Evolutionary conservation across 345 rosid species (phyloP), one percentile per base, ranked within the genome.

Genomic region (Eucalyptus sp.): DNA sequence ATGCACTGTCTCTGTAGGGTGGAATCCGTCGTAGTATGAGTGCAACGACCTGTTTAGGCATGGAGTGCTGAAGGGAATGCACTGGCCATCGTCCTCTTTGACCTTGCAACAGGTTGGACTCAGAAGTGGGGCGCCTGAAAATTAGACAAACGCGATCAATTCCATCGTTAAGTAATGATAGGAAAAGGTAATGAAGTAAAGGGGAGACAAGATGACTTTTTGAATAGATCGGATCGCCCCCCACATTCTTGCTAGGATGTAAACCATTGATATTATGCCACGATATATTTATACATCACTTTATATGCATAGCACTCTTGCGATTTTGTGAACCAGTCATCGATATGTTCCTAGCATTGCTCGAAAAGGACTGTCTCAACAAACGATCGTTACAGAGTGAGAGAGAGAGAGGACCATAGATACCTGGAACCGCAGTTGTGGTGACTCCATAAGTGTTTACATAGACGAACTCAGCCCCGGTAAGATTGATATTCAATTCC

Each of bases 21-120:
- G 97, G 46, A 90, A 92, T 86, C 93, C 93, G 60, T 95, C 98
- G 95, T 95, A 95, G 87, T 92, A 94, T 24, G 89, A 87, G 86
- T 90, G 90, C 41, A 44, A 22, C 71, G 58, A 66, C 89, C 96
- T 89, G 88, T 92, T 43, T 27, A 86, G 60, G 89, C 98, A 94
- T 56, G 95, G 92, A 71, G 87, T 86, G 25, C 87, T 60, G 48
- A 88, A 66, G 3, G 87, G 86, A 13, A 87, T 24, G 81, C 96
- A 94, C 16, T 46, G 50, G 27, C 33, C 64, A 11, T 76, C 48
- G 7, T 24, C 37, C 3, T 13, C 31, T 8, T 16, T 87, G 68
- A 68, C 27, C 50, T 87, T 31, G 37, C 84, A 87, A 50, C 88
- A 87, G 46, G 85, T 64, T 29, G 88, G 27, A 66, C 66, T 43